Conservation (phyloP, 176 grass and related monocot species). For the Saccharum officinarum region DNA sequence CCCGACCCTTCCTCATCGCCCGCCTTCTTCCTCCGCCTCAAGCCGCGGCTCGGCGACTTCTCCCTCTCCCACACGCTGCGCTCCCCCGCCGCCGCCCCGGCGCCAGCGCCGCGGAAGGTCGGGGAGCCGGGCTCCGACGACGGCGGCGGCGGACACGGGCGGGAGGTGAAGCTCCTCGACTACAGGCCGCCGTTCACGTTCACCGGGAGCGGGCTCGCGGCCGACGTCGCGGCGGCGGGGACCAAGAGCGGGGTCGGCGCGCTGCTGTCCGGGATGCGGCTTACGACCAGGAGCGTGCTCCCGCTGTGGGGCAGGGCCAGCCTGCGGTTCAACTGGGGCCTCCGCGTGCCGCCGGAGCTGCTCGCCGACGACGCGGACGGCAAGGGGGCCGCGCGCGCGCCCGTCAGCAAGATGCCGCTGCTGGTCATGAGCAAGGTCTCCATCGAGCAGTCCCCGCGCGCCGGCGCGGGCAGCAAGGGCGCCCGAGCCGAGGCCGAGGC, state of each 20-base stretch:
- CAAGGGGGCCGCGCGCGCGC: slow-evolving; percentile 13
- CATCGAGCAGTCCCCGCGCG: slow-evolving; percentile 53
- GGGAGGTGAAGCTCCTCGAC: background rate
- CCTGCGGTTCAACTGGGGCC: slow-evolving; percentile 75
- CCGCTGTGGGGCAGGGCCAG: slow-evolving; percentile 59
- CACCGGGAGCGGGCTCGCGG: slow-evolving; percentile 47
- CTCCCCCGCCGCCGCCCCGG: background rate
- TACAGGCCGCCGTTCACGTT: slow-evolving; percentile 46
- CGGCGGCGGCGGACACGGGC: background rate
- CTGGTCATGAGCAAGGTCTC: slow-evolving; percentile 85
- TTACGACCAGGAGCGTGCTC: slow-evolving; percentile 71
- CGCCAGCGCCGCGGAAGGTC: slow-evolving; percentile 16
- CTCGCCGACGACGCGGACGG: background rate
- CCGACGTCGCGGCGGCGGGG: slow-evolving; percentile 46
- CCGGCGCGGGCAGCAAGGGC: background rate
- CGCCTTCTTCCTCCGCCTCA: slow-evolving; percentile 71
- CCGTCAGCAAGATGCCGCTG: slow-evolving; percentile 69
- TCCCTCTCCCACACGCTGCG: slow-evolving; percentile 59
- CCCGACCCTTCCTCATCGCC: slow-evolving; percentile 30
- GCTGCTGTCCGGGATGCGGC: slow-evolving; percentile 63
- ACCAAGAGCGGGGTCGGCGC: slow-evolving; percentile 32
- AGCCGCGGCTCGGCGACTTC: slow-evolving; percentile 80
- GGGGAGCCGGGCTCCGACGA: slow-evolving; percentile 26
- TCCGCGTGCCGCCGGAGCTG: slow-evolving; percentile 65
- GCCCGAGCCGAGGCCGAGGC: background rate